Evolutionary conservation across 164 flowering plant genomes (phyloP), one percentile per base, ranked within the genome.

Genomic region (Liriodendron chinense): DNA sequence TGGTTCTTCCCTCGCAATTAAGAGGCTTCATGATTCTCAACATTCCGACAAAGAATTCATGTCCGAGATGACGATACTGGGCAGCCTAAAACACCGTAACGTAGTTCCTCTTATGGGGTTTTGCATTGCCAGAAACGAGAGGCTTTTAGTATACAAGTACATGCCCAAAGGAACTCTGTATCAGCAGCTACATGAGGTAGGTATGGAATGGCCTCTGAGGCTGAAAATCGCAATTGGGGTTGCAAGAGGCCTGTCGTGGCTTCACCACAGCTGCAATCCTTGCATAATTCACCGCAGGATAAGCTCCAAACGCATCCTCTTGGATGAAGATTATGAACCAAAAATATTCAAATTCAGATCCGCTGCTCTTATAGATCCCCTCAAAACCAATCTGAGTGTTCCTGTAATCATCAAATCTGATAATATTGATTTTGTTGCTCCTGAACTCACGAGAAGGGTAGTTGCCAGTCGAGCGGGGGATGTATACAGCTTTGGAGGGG

Each of bases 101-200:
- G 71, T 80, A 77, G 80, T 75, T 62, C 73, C 78, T 12, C 73
- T 78, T 6, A 18, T 85, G 77, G 87, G 87, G 0, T 81, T 81
- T 62, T 85, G 85, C 61, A 34, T 85, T 56, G 82, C 78, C 18
- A 76, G 72, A 65, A 79, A 75, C 65, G 87, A 83, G 61, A 81
- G 81, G 76, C 67, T 85, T 77, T 56, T 85, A 81, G 82, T 83
- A 13, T 85, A 83, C 65, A 79, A 77, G 14, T 49, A 78, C 73
- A 83, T 83, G 85, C 10, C 22, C 22, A 81, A 81, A 73, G 87
- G 84, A 21, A 76, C 75, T n/a, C 80, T 85, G 49, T 72, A 79
- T 71, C 78, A 76, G 25, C 70, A 67, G 22, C 77, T 85, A 9
- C 85, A 82, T 78, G 68, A 72, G 57, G 47, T 56, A 62, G 34